Conservation (phyloP, 2,329 filamentous ascomycete species). For the Nigrograna mackinnonii region DNA sequence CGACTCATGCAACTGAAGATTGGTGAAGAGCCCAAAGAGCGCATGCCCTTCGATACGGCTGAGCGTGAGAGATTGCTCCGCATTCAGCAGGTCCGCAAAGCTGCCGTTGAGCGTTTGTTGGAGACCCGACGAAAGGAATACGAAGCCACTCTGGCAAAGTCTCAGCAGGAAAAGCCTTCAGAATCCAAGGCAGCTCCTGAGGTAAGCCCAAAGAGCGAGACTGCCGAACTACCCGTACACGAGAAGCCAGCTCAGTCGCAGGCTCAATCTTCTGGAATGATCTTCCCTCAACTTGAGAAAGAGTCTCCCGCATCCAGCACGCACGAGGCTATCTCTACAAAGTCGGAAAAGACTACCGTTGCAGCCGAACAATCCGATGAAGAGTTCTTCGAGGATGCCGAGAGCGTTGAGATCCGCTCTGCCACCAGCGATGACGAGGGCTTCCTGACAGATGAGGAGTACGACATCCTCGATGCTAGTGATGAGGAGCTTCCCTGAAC, state of each 20-base stretch:
- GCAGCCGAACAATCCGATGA: conserved; percentile 47
- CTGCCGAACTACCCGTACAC: conserved; percentile 36
- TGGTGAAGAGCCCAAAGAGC: conserved; percentile 11
- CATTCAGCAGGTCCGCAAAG: conserved; percentile 34
- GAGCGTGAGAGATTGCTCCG: conserved; percentile 23
- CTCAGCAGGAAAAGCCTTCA: conserved; percentile 28
- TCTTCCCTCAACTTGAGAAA: conserved; percentile 95
- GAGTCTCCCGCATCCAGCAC: conserved; percentile 84
- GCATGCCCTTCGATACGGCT: conserved; percentile 18
- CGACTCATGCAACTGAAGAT: conserved; percentile 28
- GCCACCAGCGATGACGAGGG: conserved; percentile 66
- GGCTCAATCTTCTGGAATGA: conserved; percentile 66
- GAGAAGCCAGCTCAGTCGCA: conserved; percentile 25
- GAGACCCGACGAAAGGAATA: conserved; percentile 36
- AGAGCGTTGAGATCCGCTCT: conserved; percentile 56
- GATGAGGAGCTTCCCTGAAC: conserved; percentile 68
- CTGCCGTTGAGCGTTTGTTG: conserved; percentile 36
- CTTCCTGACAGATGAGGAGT: conserved; percentile 96
- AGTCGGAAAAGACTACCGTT: conserved; percentile 30
- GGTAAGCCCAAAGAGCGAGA: conserved; percentile 16
- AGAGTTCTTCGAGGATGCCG: conserved; percentile 62
- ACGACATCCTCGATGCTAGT: conserved; percentile 93
- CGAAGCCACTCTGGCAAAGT: conserved; percentile 26
- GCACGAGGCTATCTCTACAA: conserved; percentile 60
- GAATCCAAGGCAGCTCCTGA: conserved; percentile 9